Evolutionary conservation across 108 stramenopile genomes (phyloP), one percentile per base, ranked within the genome.

Genomic region (Discostella stelligeroides): DNA sequence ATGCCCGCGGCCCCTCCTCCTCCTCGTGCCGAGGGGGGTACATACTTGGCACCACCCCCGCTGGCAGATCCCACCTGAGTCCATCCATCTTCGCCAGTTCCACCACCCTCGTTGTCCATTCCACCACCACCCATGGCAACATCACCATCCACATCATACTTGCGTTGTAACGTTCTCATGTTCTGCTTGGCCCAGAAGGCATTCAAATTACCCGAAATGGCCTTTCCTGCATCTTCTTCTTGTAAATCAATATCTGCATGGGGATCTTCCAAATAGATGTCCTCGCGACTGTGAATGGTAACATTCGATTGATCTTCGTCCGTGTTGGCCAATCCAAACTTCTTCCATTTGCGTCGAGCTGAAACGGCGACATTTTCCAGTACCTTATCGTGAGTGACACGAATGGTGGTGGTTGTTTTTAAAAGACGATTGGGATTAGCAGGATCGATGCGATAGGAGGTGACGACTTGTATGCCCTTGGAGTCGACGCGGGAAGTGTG

Each of bases 111-210:
- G 23, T 60, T 84, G 14, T 60, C 85, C 20, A 48, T 84, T 1
- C 39, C 86, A 28, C 70, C 81, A 10, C 63, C 85, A 40, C 76
- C 43, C 25, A 46, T 73, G 9, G 61, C 66, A 5, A 57, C 86
- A 5, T 75, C 85, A 1, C 73, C 83, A 41, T 83, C 74, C 41
- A 96, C 95, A 68, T 93, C 95, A 72, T 96, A 96, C 75, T 96
- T 93, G 45, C 95, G 88, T 64, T 96, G 85, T 30, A 96, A 66
- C 48, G 82, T 87, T 60, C 95, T 82, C 60, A 86, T 60, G 57
- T 93, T 86, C 65, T 93, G 92, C 79, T 93, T 96, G 63, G 92
- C 91, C 92, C 92, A 93, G 62, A 96, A 96, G 48, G 84, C 91
- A 65, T 89, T 93, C 57, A 96, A 75, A 79, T 96, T 92, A 23